Percentiles rank a stretch among this genome's conserved stretches.
These are phyloP conservation scores for Saccharomycopsis fermentans DNA, from an alignment of 805 yeast genomes.

Conservation along the genomic window DNA sequence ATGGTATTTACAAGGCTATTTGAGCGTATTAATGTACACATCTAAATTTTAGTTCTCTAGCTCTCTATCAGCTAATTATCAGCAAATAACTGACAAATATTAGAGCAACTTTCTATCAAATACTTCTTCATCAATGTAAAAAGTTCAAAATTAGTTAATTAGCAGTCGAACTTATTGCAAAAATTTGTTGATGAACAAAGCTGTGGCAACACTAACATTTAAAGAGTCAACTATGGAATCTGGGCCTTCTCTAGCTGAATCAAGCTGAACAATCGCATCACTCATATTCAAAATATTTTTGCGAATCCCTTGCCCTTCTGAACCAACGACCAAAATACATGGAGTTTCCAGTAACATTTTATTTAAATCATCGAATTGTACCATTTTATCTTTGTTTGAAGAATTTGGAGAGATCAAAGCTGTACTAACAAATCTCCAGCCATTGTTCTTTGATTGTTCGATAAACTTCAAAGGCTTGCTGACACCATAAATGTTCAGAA, in stretches of 20 bases:
- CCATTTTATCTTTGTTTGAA: slow-evolving; percentile 8
- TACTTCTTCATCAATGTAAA: no score
- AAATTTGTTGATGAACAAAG: slow-evolving; percentile 38
- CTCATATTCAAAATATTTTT: slow-evolving; percentile 50
- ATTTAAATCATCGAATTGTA: slow-evolving; percentile 35
- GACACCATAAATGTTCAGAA: slow-evolving; percentile 48
- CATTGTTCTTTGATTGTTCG: slow-evolving; percentile 41
- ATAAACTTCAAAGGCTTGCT: slow-evolving; percentile 55
- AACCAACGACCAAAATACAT: slow-evolving; percentile 64
- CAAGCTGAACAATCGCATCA: slow-evolving; percentile 33
- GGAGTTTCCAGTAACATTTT: slow-evolving; percentile 42
- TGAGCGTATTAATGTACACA: no score
- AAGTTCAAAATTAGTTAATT: no score
- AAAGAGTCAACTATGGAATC: slow-evolving; percentile 52
- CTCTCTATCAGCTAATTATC: no score
- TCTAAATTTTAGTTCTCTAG: no score
- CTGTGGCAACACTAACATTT: slow-evolving; percentile 86
- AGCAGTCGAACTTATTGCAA: background rate
- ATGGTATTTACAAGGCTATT: no score
- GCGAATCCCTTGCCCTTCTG: slow-evolving; percentile 78
- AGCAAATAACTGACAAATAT: no score
- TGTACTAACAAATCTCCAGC: slow-evolving; percentile 68
- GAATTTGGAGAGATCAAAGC: slow-evolving; percentile 30
- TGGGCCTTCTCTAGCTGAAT: slow-evolving; percentile 22
- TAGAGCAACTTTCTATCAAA: no score